A percentile compares a stretch with the other conserved stretches of the same genome.
Evolutionary conservation across 768 basidiomycete species (phyloP).

Genomic region (Lactifluus rugatus): DNA sequence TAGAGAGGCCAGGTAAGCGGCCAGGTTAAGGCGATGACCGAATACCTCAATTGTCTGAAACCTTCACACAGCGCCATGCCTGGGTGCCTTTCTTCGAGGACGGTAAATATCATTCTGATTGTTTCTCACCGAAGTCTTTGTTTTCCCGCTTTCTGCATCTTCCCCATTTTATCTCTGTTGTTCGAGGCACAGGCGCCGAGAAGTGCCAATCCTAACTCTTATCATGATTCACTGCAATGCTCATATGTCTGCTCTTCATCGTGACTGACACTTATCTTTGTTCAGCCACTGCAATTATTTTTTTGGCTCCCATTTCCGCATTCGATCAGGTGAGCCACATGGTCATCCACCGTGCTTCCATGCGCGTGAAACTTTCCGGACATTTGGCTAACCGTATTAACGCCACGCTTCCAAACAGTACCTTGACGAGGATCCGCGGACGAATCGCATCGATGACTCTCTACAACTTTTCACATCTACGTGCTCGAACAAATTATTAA

Average conservation of each 20-base stretch:
- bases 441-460: constrained; percentile 81
- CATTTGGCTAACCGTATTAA: constrained; percentile 34
- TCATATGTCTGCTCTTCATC: neutral
- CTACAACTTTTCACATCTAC: constrained; percentile 82
- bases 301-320: constrained; percentile 77
- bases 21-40: neutral
- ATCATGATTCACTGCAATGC: neutral
- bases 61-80: constrained; percentile 46
- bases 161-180: neutral
- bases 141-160: constrained; percentile 63
- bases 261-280: constrained; percentile 6
- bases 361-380: neutral
- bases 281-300: constrained; percentile 74
- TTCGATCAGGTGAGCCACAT: constrained; percentile 63
- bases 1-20: constrained; percentile 20
- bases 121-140: constrained; percentile 27
- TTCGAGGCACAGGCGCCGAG: neutral
- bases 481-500: constrained; percentile 70
- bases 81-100: constrained; percentile 86
- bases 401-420: constrained; percentile 38
- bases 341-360: neutral
- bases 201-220: neutral
- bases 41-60: neutral
- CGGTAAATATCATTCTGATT: constrained; percentile 24
- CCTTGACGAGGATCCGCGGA: constrained; percentile 76